A percentile compares a stretch with the other conserved stretches of the same genome.
Evolutionary conservation across 2,329 filamentous ascomycete genomes (phyloP).

Genomic region (Paramyrothecium roridum): DNA sequence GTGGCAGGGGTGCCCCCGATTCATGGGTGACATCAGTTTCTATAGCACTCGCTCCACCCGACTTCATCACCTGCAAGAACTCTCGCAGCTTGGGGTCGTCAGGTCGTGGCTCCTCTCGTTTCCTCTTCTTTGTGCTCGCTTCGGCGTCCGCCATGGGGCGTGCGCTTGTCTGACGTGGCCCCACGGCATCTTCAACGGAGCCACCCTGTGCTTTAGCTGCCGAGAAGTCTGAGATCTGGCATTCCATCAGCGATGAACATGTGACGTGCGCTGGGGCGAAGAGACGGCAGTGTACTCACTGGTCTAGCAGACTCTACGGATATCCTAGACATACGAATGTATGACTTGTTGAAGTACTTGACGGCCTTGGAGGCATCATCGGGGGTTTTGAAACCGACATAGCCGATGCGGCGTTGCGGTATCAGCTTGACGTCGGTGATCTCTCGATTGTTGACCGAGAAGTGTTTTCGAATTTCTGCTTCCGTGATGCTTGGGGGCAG

Average conservation of each 20-base stretch:
- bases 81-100: conserved; percentile 80
- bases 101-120: conserved; percentile 53
- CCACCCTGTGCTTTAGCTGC: conserved; percentile 23
- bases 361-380: conserved; percentile 80
- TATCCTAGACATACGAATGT: conserved; percentile 94
- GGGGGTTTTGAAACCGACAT: conserved; percentile 85
- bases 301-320: conserved; percentile 83
- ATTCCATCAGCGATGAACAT: conserved; percentile 30
- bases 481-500: conserved; percentile 83
- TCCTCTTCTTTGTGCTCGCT: conserved; percentile 62
- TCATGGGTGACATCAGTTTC: conserved; percentile 24
- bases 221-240: conserved; percentile 42
- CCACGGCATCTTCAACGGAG: conserved; percentile 4
- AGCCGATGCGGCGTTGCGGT: conserved; percentile 85
- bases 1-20: conserved; percentile 12
- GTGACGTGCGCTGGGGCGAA: not conserved
- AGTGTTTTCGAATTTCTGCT: conserved; percentile 85
- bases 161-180: not conserved
- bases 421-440: conserved; percentile 94
- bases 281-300: conserved; percentile 40
- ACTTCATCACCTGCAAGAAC: conserved; percentile 79
- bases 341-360: conserved; percentile 93
- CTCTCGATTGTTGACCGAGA: conserved; percentile 66
- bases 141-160: conserved; percentile 21
- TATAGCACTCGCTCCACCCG: conserved; percentile 32